Evolutionary conservation across 345 rosid species (phyloP).

Genomic region (Populus davidiana): DNA sequence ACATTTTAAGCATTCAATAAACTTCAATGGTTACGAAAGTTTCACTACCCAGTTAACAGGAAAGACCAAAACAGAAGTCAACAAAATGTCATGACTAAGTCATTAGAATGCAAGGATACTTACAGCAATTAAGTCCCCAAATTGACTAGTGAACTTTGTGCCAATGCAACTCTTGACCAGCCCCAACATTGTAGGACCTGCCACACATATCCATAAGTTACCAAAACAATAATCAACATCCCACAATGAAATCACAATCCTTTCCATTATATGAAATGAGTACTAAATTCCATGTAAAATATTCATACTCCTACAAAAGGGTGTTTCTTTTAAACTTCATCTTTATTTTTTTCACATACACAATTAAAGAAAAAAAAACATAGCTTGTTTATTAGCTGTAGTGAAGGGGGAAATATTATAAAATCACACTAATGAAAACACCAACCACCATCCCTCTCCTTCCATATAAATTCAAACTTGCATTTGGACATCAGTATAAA

Average conservation of each 20-base stretch:
- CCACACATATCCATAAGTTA: slow-evolving; percentile 5
- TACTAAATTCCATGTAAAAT: not conserved
- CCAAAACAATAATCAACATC: not conserved
- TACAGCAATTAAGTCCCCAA: slow-evolving; percentile 92
- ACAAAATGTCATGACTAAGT: not conserved
- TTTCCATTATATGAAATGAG: not conserved
- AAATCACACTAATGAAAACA: not conserved
- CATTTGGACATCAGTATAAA: too few species aligned
- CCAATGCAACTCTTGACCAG: slow-evolving; percentile 91
- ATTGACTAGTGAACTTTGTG: slow-evolving; percentile 93
- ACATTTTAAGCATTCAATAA: not conserved
- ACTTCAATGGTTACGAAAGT: not conserved
- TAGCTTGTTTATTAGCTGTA: not conserved
- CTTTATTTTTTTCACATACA: not conserved
- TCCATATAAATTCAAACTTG: not conserved
- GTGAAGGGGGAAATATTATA: not conserved
- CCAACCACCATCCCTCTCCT: not conserved
- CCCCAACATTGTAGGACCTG: slow-evolving; percentile 69
- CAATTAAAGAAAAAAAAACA: too few species aligned
- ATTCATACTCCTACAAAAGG: not conserved
- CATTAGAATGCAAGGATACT: slow-evolving; percentile 27
- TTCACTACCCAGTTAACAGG: not conserved
- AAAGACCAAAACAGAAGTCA: not conserved
- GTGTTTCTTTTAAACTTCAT: not conserved
- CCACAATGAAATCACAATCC: not conserved